phyloP scores from a whole-genome alignment of 495 filamentous ascomycete genomes.

The Staphylotrichum longicolle region DNA sequence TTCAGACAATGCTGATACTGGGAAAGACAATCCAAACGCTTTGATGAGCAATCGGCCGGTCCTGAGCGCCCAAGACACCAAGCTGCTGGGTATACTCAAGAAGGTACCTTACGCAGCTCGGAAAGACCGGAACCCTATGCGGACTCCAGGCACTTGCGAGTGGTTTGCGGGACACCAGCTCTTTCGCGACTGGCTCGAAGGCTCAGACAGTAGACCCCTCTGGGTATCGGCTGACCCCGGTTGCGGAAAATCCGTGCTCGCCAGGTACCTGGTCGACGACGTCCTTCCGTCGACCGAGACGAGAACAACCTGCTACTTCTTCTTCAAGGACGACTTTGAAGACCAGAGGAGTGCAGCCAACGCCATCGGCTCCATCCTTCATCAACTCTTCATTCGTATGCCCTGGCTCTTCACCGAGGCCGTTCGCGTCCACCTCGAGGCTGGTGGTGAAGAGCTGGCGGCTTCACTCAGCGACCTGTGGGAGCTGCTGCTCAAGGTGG shows the following conservation, averaged over 20 bases:
- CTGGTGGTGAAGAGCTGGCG: no score
- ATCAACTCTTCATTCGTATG: constrained; percentile 45
- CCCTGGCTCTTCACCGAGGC: constrained; percentile 32
- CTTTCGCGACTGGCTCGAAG: constrained; percentile 38
- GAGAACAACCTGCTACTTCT: constrained; percentile 51
- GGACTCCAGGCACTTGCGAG: constrained; percentile 40
- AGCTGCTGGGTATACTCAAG: constrained; percentile 22
- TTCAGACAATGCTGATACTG: no score
- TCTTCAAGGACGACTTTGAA: constrained; percentile 55
- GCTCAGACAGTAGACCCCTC: constrained; percentile 29
- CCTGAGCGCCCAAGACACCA: constrained; percentile 4
- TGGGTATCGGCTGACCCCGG: constrained; percentile 56
- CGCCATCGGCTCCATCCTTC: constrained; percentile 48
- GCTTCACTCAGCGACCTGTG: no score
- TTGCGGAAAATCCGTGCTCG: constrained; percentile 55
- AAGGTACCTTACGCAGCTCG: constrained; percentile 34
- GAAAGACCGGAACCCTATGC: constrained; percentile 42
- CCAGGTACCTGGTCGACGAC: constrained; percentile 46
- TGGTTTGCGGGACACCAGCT: constrained; percentile 40
- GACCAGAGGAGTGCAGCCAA: constrained; percentile 42
- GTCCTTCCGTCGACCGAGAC: constrained; percentile 24
- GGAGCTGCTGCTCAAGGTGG: neutral
- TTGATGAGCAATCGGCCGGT: neutral
- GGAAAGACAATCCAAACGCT: neutral
- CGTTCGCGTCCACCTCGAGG: constrained; percentile 24